Percentiles rank a stretch among this genome's conserved stretches.
Conservation (phyloP, 176 grass and related monocot species). For the Thalia dealbata region DNA sequence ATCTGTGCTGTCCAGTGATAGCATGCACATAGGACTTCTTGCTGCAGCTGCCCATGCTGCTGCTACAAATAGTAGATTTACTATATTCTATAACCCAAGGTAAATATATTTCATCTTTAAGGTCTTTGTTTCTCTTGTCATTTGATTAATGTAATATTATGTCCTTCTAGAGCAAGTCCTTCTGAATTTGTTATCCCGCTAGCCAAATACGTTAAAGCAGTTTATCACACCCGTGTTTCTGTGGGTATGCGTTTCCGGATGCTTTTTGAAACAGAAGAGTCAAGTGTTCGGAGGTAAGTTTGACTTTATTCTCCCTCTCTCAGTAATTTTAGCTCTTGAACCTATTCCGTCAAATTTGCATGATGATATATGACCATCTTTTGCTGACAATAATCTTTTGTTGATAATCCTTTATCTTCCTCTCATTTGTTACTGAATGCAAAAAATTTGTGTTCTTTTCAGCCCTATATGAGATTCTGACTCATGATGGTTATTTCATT, state of each 20-base stretch:
- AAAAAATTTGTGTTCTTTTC: not conserved
- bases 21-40: slow-evolving; percentile 99
- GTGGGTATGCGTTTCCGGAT: slow-evolving; percentile 99
- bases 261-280: slow-evolving; percentile 99
- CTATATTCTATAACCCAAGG: slow-evolving; percentile 99
- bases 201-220: slow-evolving; percentile 89
- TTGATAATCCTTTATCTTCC: not conserved
- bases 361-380: not conserved
- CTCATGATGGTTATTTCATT: not conserved
- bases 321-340: not conserved
- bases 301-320: slow-evolving; percentile 1
- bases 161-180: slow-evolving; percentile 72
- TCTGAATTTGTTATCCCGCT: slow-evolving; percentile 96
- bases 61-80: slow-evolving; percentile 93
- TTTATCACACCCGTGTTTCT: slow-evolving; percentile 94
- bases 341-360: not conserved
- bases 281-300: slow-evolving; percentile 74
- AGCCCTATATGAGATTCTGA: not conserved
- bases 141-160: not conserved
- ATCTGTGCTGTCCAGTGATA: slow-evolving; percentile 93
- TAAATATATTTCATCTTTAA: slow-evolving; percentile 7
- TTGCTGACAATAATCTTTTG: not conserved
- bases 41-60: slow-evolving; percentile 97
- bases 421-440: not conserved
- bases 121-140: not conserved